Percentiles rank a stretch among this genome's conserved stretches.
These are phyloP conservation scores for Xylariaceae sp. DNA, from an alignment of 2,329 filamentous ascomycete genomes.

Conservation along the genomic window DNA sequence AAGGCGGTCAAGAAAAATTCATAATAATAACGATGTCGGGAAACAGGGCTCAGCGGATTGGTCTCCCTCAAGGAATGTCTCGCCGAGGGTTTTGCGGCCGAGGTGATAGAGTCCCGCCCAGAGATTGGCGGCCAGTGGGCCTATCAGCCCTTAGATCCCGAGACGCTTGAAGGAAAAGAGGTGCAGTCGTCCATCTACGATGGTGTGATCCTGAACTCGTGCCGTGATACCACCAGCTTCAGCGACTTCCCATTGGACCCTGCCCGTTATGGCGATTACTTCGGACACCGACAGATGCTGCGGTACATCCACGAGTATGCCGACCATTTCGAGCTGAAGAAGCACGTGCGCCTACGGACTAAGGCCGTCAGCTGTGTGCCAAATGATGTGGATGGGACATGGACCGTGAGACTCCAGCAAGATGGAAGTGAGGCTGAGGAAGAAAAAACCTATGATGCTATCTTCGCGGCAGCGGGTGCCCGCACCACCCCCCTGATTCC, in stretches of 20 bases:
- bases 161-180: constrained; percentile 33
- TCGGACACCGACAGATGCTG: constrained; percentile 45
- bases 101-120: constrained; percentile 45
- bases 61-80: constrained; percentile 48
- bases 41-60: constrained; percentile 45
- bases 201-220: constrained; percentile 47
- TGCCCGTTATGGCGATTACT: constrained; percentile 46
- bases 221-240: constrained; percentile 47
- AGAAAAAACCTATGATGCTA: constrained; percentile 42
- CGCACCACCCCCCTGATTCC: constrained; percentile 42
- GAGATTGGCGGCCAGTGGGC: constrained; percentile 49
- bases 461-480: constrained; percentile 47
- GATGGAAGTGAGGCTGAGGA: constrained; percentile 31
- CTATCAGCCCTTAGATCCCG: constrained; percentile 39
- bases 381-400: constrained; percentile 35
- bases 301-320: constrained; percentile 48
- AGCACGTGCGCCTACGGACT: constrained; percentile 45
- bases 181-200: constrained; percentile 46
- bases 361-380: constrained; percentile 42
- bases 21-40: constrained; percentile 7
- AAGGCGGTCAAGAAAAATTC: constrained; percentile 25
- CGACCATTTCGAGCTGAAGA: constrained; percentile 44
- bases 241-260: constrained; percentile 50
- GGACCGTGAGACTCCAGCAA: constrained; percentile 39
- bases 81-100: constrained; percentile 44